Base-by-base conservation (phyloP, 805 yeast genomes). In the Kodamaea jinghongensis region DNA sequence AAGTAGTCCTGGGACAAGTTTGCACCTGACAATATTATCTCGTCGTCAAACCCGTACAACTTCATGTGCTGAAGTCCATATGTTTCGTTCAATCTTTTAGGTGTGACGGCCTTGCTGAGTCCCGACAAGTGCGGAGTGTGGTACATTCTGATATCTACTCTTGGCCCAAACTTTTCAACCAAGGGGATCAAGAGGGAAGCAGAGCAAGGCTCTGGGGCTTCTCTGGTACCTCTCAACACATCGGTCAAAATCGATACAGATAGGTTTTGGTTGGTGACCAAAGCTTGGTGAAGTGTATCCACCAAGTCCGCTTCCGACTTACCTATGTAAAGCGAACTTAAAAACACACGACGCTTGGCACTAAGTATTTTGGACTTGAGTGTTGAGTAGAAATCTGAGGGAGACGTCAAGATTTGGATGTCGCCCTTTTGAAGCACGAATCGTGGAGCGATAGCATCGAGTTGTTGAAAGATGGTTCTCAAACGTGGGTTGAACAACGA, bases 1-100 rank as follows among this genome's bases (percentile, higher is more conserved):
- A 93, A 93, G 61, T 93, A 93, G 63, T 93, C 99, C 27, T 76
- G 70, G 0, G 96, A 87, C 34, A 93, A 70, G 55, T 93, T 93
- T 2, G 99, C 99, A 5, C 98, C 99, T 12, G 86, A 77, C 23
- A 93, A 70, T 13, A 93, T 75, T 30, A 93, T 79, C 55, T 90
- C 96, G 52, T 88, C 79, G 59, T 93, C 99, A 53, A 90, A 81
- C 1, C 99, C 99, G 59, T 93, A 93, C 20, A 93, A 74, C 59
- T 93, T 93, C 98, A 93, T 93, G 57, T 93, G 99, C 60, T 93
- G 99, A 37, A 93, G 72, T 0, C 99, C 99, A 65, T 75, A 77
- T 3, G 95, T 90, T 64, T 93, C 99, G 60, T 90, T 89, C 47
- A 91, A 71, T 46, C 99, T 73, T 43, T 76, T 82, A 0, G 99